Percentiles rank a stretch among this genome's conserved stretches.
phyloP scores from a whole-genome alignment of 108 stramenopile genomes.

The Stephanodiscus minutulus region DNA sequence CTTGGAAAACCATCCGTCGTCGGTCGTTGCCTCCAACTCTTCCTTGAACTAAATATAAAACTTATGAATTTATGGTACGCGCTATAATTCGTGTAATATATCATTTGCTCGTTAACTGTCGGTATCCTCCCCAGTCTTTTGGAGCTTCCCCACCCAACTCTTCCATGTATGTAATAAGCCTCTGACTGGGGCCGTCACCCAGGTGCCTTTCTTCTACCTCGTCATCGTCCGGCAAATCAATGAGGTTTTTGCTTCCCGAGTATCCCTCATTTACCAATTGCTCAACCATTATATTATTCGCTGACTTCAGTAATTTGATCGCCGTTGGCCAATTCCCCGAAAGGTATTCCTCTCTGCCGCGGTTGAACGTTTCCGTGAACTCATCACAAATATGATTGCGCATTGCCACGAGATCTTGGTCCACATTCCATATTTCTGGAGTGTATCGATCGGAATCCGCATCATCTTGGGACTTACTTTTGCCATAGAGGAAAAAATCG shows the following conservation, averaged over 20 bases:
- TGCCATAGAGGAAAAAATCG: constrained; percentile 81
- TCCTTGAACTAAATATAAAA: too few relatives aligned
- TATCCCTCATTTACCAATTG: constrained; percentile 68
- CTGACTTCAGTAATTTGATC: constrained; percentile 55
- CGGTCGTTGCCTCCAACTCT: too few relatives aligned
- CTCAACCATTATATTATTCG: constrained; percentile 80
- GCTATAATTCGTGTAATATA: too few relatives aligned
- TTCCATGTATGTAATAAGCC: constrained; percentile 80
- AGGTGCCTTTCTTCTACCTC: constrained; percentile 30
- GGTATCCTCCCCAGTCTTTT: constrained; percentile 75
- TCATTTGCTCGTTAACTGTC: constrained; percentile 84
- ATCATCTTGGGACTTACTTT: constrained; percentile 69
- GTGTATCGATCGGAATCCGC: constrained; percentile 73
- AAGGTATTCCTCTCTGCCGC: constrained; percentile 72
- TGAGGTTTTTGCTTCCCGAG: constrained; percentile 8
- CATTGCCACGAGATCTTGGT: constrained; percentile 84
- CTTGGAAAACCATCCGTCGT: too few relatives aligned
- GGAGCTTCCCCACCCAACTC: constrained; percentile 59
- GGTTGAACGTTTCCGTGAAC: constrained; percentile 67
- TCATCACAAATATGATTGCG: constrained; percentile 76
- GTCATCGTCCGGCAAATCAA: constrained; percentile 27
- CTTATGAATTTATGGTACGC: too few relatives aligned
- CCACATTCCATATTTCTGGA: constrained; percentile 73
- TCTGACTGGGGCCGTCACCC: constrained; percentile 84
- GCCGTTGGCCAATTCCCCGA: constrained; percentile 76